Percentiles rank a stretch among this genome's conserved stretches.
phyloP scores from a whole-genome alignment of 352 stramenopile species.

The Globisporangium nodosum region DNA sequence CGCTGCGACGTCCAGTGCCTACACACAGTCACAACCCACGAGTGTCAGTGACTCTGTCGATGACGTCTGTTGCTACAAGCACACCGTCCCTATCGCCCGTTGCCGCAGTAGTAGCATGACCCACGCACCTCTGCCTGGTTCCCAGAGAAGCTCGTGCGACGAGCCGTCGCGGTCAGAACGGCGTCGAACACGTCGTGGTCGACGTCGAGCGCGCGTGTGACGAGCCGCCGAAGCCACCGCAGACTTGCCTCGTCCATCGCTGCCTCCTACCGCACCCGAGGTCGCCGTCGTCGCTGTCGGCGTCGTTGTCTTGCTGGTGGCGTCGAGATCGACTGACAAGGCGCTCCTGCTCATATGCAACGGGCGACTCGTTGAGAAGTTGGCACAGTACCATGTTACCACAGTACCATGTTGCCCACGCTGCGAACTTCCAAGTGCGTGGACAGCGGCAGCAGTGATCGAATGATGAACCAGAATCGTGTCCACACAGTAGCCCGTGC shows the following conservation, averaged over 20 bases:
- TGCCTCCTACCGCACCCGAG: not conserved
- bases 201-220: conserved; percentile 54
- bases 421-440: not conserved
- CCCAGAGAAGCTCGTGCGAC: conserved; percentile 19
- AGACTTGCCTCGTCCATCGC: conserved; percentile 48
- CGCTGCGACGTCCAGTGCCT: conserved; percentile 18
- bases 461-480: not conserved
- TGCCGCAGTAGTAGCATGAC: not conserved
- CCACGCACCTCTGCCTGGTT: conserved; percentile 33
- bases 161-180: conserved; percentile 30
- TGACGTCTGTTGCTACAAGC: not conserved
- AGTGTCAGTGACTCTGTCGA: not conserved
- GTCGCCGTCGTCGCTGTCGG: no score
- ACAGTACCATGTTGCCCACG: no score
- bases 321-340: no score
- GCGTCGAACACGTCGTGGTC: conserved; percentile 51
- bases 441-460: not conserved
- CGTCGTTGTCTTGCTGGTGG: no score
- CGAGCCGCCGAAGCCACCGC: conserved; percentile 60
- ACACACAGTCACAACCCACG: not conserved
- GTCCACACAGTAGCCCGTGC: no score
- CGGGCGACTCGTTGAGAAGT: no score
- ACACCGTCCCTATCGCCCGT: not conserved
- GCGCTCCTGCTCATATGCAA: no score
- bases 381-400: no score